Base-by-base conservation (phyloP, 495 filamentous ascomycete species). In the Penicillium salamii region DNA sequence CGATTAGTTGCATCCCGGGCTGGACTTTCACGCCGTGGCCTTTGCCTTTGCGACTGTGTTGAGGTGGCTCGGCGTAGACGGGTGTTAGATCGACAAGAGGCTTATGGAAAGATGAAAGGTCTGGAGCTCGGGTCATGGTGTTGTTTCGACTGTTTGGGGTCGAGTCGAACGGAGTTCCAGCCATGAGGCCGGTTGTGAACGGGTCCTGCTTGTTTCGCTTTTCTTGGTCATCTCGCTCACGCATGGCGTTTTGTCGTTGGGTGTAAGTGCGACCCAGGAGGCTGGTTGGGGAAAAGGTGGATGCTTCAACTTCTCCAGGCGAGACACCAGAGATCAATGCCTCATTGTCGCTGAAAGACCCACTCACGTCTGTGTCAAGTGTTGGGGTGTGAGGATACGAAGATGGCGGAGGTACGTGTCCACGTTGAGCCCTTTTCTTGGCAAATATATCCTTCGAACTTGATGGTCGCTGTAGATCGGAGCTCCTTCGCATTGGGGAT, bases 21-120 rank as follows among this genome's bases (percentile, higher is more conserved):
- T 86, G 80, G 1, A 85, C 79, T 6, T 70, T 70, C 33, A 89
- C 79, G 7, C 85, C 88, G 51, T 79, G 82, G 11, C 90, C 90
- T 42, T 82, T 84, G 14, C 90, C 89, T 40, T 82, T 84, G 28
- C 78, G 75, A 0, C 71, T 57, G 58, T 85, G 81, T 55, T 95
- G 90, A 4, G 86, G 88, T 15, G 88, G 76, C 50, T 90, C 88
- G 36, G 78, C 75, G 60, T 87, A 89, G n/a, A 76, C 70, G 0
- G 89, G 86, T 0, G 83, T 88, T 15, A 93, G 76, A 55, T 91
- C 87, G 11, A 96, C 72, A 0, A 95, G 75, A 1, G 91, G 86
- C 57, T 80, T 70, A 3, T 64, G 54, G 33, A 68, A 38, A 2
- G 14, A 42, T 6, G 57, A 49, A 13, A 49, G n/a, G 35, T 67